These are phyloP conservation scores for Amanita pseudoporphyria DNA, from an alignment of 768 basidiomycete genomes.

Conservation along the genomic window DNA sequence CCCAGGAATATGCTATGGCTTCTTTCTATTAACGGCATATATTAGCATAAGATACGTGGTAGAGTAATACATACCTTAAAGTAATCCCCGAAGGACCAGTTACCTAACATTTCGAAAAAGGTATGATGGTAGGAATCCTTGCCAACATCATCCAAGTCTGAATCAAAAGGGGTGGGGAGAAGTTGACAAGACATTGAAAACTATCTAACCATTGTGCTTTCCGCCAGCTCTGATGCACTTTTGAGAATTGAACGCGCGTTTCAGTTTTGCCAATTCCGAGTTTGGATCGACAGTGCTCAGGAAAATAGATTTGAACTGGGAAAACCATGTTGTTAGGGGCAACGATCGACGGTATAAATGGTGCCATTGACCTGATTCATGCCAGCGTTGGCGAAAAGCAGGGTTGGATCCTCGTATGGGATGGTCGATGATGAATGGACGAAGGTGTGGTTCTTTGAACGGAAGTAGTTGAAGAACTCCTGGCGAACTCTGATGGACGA, in stretches of 20 bases:
- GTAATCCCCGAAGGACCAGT: slow-evolving; percentile 99
- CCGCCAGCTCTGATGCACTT: slow-evolving; percentile 99
- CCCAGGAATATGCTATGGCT: slow-evolving; percentile 90
- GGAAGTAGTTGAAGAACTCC: slow-evolving; percentile 89
- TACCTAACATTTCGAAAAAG: slow-evolving; percentile 99
- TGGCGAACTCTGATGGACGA: slow-evolving; percentile 76
- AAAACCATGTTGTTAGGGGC: slow-evolving; percentile 13
- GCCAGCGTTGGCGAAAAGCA: slow-evolving; percentile 97
- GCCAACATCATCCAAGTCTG: slow-evolving; percentile 97
- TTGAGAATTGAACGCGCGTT: slow-evolving; percentile 91
- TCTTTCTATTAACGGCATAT: slow-evolving; percentile 55
- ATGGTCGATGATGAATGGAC: slow-evolving; percentile 88
- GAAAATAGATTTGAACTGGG: slow-evolving; percentile 91
- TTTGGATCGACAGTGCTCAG: slow-evolving; percentile 96
- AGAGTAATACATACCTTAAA: slow-evolving; percentile 66
- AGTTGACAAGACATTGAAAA: background rate
- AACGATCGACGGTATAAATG: background rate
- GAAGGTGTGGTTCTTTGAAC: slow-evolving; percentile 70
- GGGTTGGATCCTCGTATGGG: slow-evolving; percentile 95
- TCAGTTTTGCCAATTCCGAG: slow-evolving; percentile 83
- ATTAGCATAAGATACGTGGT: slow-evolving; percentile 5
- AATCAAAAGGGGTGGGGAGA: background rate
- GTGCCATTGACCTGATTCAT: slow-evolving; percentile 71
- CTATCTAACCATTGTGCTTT: slow-evolving; percentile 87
- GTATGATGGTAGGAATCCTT: slow-evolving; percentile 98